Evolutionary conservation across 2,329 filamentous ascomycete species (phyloP), one percentile per base, ranked within the genome.

Genomic region (Botrytis cinerea): DNA sequence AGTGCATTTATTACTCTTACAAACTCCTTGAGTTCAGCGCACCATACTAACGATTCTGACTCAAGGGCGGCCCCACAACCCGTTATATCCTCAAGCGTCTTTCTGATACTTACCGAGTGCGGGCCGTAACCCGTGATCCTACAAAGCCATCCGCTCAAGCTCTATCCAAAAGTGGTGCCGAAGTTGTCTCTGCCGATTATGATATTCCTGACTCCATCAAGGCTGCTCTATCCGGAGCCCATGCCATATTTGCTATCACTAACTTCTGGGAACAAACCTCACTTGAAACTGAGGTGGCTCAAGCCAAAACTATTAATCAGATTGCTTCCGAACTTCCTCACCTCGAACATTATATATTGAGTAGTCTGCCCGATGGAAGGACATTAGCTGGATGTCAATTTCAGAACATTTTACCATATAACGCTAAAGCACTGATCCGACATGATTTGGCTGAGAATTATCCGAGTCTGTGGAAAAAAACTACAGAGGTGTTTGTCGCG

Each of bases 381-480:
- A n/a, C 60, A 43, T 54, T 28, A 54, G 70, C 70, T 28, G 48
- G 25, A 2, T 38, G n/a, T 32, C 54, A 32, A 28, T 46, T 72
- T 43, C 48, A 59, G n/a, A 66, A 38, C 3, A 57, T 67, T 35
- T 18, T 46, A 20, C 61, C 61, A 51, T 38, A 66, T 9, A 72
- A 72, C 28, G 61, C 61, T 20, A 59, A 66, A 35, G 48, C 69
- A 43, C 28, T 43, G 28, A 66, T 72, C 9, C 22, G 70, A 54
- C 25, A 72, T 45, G 70, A 59, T 45, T 66, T 72, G 70, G 57
- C 43, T 43, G 38, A 66, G 60, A 66, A 72, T 54, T 35, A 62
- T 45, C 46, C 70, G 35, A 35, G 12, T 20, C 35, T 72, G 25
- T 67, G 70, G 69, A 18, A 63, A 40, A 45, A 72, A 64, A 46